These are phyloP conservation scores for Candida buenavistaensis DNA, from an alignment of 1,139 yeast species.

Conservation along the genomic window DNA sequence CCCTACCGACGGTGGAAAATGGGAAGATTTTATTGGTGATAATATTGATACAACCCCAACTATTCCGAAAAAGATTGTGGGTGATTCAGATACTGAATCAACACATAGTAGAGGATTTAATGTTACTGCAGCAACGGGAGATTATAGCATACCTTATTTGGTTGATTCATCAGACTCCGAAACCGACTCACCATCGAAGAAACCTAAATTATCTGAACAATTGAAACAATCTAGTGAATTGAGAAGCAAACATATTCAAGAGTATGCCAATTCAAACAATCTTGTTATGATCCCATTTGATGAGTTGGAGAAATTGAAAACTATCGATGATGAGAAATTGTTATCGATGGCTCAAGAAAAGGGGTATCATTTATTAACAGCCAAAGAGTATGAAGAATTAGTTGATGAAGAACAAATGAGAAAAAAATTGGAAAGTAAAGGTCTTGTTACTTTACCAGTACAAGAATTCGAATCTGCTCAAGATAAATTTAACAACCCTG, in stretches of 20 bases:
- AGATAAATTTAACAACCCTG: constrained; percentile 22
- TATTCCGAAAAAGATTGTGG: constrained; percentile 11
- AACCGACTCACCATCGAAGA: constrained; percentile 19
- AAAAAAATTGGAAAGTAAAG: constrained; percentile 28
- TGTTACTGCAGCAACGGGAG: constrained; percentile 9
- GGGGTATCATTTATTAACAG: constrained; percentile 29
- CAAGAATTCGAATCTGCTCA: constrained; percentile 21
- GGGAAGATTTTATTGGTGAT: constrained; percentile 46
- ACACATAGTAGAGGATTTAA: constrained; percentile 13
- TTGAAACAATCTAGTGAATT: constrained; percentile 10
- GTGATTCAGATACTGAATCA: constrained; percentile 23
- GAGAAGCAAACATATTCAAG: constrained; percentile 34
- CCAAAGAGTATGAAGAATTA: constrained; percentile 28
- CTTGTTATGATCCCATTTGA: constrained; percentile 50
- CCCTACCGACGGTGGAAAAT: constrained; percentile 28
- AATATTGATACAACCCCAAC: constrained; percentile 26
- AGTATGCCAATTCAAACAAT: constrained; percentile 48
- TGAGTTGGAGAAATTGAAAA: constrained; percentile 39
- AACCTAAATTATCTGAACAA: constrained; percentile 22
- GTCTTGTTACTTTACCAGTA: constrained; percentile 35
- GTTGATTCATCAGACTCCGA: constrained; percentile 42
- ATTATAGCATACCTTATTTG: constrained; percentile 26
- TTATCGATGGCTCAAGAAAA: constrained; percentile 22
- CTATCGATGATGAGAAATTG: constrained; percentile 22
- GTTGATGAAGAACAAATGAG: constrained; percentile 37